Evolutionary conservation across 1,284 basidiomycete species (phyloP).

Genomic region (Gomphus bonarii): DNA sequence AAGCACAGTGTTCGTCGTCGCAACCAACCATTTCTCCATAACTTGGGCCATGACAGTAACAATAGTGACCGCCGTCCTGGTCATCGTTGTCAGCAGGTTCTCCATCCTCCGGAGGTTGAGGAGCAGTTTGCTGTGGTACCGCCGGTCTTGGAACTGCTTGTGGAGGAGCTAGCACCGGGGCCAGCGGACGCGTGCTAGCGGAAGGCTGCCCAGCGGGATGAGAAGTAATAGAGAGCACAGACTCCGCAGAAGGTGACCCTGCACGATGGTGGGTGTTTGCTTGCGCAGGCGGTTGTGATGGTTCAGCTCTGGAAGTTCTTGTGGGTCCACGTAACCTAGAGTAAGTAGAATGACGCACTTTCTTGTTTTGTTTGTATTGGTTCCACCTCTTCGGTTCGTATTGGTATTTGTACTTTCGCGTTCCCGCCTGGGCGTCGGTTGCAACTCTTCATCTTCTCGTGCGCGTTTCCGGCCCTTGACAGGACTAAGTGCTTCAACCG

Average conservation of each 20-base stretch:
- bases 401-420: conserved; percentile 34
- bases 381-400: conserved; percentile 30
- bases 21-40: conserved; percentile 98
- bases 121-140: neutral
- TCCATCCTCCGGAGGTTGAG: conserved; percentile 19
- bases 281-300: neutral
- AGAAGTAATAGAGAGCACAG: conserved; percentile 55
- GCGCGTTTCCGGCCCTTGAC: conserved; percentile 53
- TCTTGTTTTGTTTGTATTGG: conserved; percentile 28
- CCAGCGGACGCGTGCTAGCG: conserved; percentile 21
- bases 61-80: conserved; percentile 66
- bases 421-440: conserved; percentile 22
- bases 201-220: conserved; percentile 30
- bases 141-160: conserved; percentile 13
- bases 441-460: conserved; percentile 48
- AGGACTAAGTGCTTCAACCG: conserved; percentile 35
- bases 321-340: neutral
- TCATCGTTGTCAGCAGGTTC: conserved; percentile 48
- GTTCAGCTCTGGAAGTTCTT: neutral
- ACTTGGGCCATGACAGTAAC: conserved; percentile 78
- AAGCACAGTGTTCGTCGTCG: conserved; percentile 79
- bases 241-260: conserved; percentile 55
- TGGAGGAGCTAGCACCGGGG: conserved; percentile 20
- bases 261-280: conserved; percentile 31
- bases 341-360: conserved; percentile 33